Conservation (phyloP, 2,329 filamentous ascomycete species). For the Dryadomyces sulphureus region DNA sequence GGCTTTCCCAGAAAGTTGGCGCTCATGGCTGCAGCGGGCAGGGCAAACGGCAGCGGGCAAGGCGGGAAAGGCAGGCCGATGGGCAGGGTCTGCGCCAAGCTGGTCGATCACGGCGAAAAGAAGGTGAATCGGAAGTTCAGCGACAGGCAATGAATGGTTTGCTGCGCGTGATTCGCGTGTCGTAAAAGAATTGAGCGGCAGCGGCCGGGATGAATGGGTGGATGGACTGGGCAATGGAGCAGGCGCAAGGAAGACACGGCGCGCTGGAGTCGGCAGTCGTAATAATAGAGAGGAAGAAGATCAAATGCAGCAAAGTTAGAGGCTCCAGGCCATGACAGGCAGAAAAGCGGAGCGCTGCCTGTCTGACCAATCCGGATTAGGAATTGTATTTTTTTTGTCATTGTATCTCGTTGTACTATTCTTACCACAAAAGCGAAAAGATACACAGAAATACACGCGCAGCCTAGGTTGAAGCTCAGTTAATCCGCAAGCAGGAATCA, state of each 20-base stretch:
- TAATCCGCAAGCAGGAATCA: constrained; percentile 3
- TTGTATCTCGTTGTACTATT: not conserved
- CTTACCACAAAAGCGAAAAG: not conserved
- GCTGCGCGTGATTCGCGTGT: not conserved
- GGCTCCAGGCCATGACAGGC: not conserved
- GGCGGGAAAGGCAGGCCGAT: too few relatives aligned
- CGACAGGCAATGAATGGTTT: not conserved
- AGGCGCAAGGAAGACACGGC: not conserved
- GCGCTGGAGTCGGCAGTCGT: not conserved
- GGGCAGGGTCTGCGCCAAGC: not conserved
- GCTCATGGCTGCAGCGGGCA: constrained; percentile 24
- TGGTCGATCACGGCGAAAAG: not conserved
- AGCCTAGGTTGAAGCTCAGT: not conserved
- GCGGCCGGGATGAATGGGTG: not conserved
- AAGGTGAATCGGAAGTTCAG: not conserved
- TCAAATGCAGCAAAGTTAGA: not conserved
- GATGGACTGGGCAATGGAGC: not conserved
- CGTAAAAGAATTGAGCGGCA: not conserved
- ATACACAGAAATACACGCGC: not conserved
- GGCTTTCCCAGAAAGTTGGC: constrained; percentile 21
- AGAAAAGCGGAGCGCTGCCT: not conserved
- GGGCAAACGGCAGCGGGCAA: too few relatives aligned
- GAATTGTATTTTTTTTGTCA: not conserved
- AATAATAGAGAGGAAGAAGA: not conserved
- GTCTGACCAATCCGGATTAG: not conserved